These are phyloP conservation scores for Neolentinus lepideus DNA, from an alignment of 1,284 basidiomycete species.

Conservation along the genomic window DNA sequence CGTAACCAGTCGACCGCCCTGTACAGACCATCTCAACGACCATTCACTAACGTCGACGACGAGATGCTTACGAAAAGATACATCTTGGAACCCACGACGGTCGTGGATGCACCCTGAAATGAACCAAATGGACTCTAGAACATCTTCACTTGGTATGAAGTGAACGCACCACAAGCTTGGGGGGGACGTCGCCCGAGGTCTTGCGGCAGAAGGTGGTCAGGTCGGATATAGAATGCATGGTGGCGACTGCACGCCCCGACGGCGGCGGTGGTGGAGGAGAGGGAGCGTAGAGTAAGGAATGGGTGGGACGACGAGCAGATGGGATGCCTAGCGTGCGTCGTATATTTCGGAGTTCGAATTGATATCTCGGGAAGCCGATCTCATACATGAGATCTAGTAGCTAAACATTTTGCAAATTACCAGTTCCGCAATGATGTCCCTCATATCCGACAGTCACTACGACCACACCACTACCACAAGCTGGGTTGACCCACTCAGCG, in stretches of 20 bases:
- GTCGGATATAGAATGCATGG: slow-evolving; percentile 79
- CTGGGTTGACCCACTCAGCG: too few species aligned
- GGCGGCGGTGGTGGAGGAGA: neutral
- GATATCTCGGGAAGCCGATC: slow-evolving; percentile 2
- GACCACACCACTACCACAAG: too few species aligned
- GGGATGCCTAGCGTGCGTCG: neutral
- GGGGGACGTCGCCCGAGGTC: slow-evolving; percentile 82
- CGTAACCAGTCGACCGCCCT: slow-evolving; percentile 84
- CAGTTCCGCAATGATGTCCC: neutral
- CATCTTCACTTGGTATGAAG: slow-evolving; percentile 2
- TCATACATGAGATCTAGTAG: neutral
- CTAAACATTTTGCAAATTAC: neutral
- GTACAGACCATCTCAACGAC: slow-evolving; percentile 12
- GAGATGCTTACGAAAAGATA: slow-evolving; percentile 68
- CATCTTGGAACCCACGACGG: slow-evolving; percentile 77
- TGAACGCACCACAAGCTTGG: slow-evolving; percentile 80
- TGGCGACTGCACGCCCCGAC: slow-evolving; percentile 7
- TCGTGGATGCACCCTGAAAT: slow-evolving; percentile 72
- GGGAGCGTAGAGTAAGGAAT: neutral
- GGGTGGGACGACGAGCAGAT: neutral
- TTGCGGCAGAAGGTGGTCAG: slow-evolving; percentile 80
- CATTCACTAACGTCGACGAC: neutral
- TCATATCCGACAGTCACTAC: too few species aligned
- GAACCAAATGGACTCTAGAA: slow-evolving; percentile 7
- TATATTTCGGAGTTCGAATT: slow-evolving; percentile 3